Evolutionary conservation across 495 filamentous ascomycete species (phyloP).

Genomic region (Penicillium crystallinum): DNA sequence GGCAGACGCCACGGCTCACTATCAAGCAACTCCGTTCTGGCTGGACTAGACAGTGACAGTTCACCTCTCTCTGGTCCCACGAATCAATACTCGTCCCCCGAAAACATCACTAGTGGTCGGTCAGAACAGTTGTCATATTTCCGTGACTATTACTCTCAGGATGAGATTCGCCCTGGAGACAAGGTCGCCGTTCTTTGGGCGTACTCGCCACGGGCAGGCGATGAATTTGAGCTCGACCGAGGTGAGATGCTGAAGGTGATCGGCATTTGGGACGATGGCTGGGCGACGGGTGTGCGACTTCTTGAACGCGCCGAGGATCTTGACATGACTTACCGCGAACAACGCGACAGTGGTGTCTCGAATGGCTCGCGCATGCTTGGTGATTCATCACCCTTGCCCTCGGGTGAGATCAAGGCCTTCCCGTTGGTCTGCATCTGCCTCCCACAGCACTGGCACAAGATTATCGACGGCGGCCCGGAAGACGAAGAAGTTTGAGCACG

Average conservation of each 20-base stretch:
- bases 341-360: conserved; percentile 91
- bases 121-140: conserved; percentile 93
- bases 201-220: conserved; percentile 86
- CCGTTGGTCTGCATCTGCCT: conserved; percentile 96
- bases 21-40: conserved; percentile 77
- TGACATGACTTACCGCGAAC: conserved; percentile 66
- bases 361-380: conserved; percentile 63
- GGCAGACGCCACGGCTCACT: conserved; percentile 82
- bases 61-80: conserved; percentile 71
- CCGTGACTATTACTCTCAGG: conserved; percentile 97
- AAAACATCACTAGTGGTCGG: conserved; percentile 77
- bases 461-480: conserved; percentile 68
- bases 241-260: conserved; percentile 99
- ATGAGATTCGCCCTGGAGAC: conserved; percentile 90
- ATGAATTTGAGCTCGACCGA: conserved; percentile 90
- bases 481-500: conserved; percentile 34
- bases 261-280: conserved; percentile 99
- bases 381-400: conserved; percentile 55
- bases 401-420: conserved; percentile 95
- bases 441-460: conserved; percentile 95
- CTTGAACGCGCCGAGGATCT: conserved; percentile 84
- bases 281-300: conserved; percentile 89
- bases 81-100: conserved; percentile 75
- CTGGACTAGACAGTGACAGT: conserved; percentile 59
- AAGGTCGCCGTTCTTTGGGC: conserved; percentile 92